Percentiles rank a stretch among this genome's conserved stretches.
Conservation (phyloP, 345 rosid species). For the Firmiana major region DNA sequence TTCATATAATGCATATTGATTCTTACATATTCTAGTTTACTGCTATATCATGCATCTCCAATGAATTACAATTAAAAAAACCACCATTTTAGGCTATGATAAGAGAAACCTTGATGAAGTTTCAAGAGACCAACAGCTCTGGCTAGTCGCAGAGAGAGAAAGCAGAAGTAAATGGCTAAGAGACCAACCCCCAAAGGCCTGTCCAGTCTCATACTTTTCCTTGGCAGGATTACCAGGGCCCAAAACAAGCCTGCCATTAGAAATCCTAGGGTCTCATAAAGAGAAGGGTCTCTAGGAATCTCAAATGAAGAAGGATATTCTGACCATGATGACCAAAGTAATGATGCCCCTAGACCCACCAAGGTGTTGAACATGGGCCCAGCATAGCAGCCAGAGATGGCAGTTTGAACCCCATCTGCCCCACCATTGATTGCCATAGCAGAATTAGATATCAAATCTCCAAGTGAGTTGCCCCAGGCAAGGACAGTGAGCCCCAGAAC, state of each 20-base stretch:
- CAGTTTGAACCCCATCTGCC: slow-evolving; percentile 72
- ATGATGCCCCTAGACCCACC: slow-evolving; percentile 68
- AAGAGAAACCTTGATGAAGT: slow-evolving; percentile 8
- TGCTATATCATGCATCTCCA: background rate
- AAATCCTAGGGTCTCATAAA: slow-evolving; percentile 68
- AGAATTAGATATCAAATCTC: slow-evolving; percentile 80
- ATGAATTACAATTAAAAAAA: background rate
- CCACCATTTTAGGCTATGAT: background rate
- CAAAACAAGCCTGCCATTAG: slow-evolving; percentile 69
- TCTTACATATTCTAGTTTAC: background rate
- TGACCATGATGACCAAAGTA: slow-evolving; percentile 60
- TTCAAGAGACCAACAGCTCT: slow-evolving; percentile 33
- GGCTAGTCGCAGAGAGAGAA: slow-evolving; percentile 52
- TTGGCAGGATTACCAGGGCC: slow-evolving; percentile 75
- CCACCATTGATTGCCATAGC: slow-evolving; percentile 83
- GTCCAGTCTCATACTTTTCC: slow-evolving; percentile 64
- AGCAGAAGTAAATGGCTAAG: slow-evolving; percentile 66
- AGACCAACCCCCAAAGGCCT: slow-evolving; percentile 70
- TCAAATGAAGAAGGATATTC: slow-evolving; percentile 50
- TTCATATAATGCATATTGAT: background rate
- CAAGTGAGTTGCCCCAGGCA: slow-evolving; percentile 93
- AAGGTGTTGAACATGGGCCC: slow-evolving; percentile 88
- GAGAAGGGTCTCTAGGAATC: slow-evolving; percentile 57
- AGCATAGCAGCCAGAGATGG: slow-evolving; percentile 87
- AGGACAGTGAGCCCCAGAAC: slow-evolving; percentile 81